Evolutionary conservation across 257 asterid species (phyloP).

Genomic region (Coffea eugenioides): DNA sequence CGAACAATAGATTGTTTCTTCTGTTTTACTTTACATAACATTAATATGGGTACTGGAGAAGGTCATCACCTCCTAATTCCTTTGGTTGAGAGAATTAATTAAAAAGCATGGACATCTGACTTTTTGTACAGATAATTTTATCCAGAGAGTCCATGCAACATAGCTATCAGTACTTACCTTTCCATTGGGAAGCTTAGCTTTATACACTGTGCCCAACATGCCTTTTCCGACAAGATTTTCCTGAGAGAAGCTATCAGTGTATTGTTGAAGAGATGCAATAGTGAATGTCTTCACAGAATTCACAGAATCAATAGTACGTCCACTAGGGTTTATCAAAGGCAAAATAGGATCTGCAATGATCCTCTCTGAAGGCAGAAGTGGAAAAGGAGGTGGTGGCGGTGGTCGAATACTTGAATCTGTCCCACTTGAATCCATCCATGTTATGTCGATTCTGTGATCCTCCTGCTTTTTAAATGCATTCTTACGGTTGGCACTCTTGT

Average conservation of each 20-base stretch:
- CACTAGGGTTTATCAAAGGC: conserved; percentile 35
- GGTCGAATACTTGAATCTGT: conserved; percentile 23
- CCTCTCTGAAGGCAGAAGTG: conserved; percentile 59
- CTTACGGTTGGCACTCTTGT: conserved; percentile 29
- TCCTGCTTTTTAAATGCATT: conserved; percentile 29
- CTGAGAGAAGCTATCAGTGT: conserved; percentile 82
- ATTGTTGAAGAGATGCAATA: conserved; percentile 80
- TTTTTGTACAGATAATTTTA: not conserved
- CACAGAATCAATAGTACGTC: conserved; percentile 35
- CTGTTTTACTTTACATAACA: not conserved
- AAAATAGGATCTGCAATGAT: conserved; percentile 58
- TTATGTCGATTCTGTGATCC: conserved; percentile 47
- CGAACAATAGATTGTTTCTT: not conserved
- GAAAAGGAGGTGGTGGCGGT: conserved; percentile 56
- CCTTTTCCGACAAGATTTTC: conserved; percentile 82
- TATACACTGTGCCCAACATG: conserved; percentile 68
- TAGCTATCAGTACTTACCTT: conserved; percentile 38
- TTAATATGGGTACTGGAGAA: not conserved
- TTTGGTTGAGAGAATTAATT: not conserved
- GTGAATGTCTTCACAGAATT: conserved; percentile 46
- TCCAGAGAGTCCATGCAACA: not conserved
- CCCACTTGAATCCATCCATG: conserved; percentile 12
- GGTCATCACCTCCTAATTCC: not conserved
- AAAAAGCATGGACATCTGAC: not conserved
- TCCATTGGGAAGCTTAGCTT: conserved; percentile 72